Percentiles rank a stretch among this genome's conserved stretches.
These are phyloP conservation scores for Xylaria sp. DNA, from an alignment of 2,329 filamentous ascomycete genomes.

Conservation along the genomic window DNA sequence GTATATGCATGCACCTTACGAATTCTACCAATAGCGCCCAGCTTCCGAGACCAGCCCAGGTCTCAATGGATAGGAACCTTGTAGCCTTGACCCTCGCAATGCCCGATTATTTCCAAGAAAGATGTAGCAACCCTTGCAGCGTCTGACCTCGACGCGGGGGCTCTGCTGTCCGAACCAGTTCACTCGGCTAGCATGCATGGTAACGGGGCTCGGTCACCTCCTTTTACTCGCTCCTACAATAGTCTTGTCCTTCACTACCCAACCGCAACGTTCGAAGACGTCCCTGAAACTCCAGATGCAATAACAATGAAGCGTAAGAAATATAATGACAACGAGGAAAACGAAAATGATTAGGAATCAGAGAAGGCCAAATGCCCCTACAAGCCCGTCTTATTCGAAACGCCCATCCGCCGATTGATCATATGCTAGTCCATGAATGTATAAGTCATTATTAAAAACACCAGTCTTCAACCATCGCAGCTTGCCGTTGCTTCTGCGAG, in stretches of 20 bases:
- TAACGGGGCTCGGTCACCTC: background rate
- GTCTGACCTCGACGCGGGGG: slow-evolving; percentile 8
- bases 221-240: slow-evolving; percentile 3
- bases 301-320: background rate
- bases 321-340: slow-evolving; percentile 1
- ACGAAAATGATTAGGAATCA: background rate
- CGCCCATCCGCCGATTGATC: slow-evolving; percentile 25
- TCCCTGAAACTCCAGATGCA: slow-evolving; percentile 6
- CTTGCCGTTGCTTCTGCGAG: slow-evolving; percentile 46
- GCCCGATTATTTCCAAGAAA: background rate
- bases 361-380: slow-evolving; percentile 17
- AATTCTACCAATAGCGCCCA: slow-evolving; percentile 9
- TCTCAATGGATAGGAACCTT: background rate
- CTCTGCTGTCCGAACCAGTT: background rate
- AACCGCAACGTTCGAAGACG: background rate
- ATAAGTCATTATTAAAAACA: slow-evolving; percentile 38
- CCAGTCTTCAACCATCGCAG: slow-evolving; percentile 46
- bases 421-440: slow-evolving; percentile 20
- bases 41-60: background rate
- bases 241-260: slow-evolving; percentile 3
- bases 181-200: slow-evolving; percentile 7
- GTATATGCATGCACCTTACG: slow-evolving; percentile 7
- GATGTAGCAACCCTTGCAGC: background rate
- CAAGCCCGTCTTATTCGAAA: slow-evolving; percentile 20
- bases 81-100: background rate